Percentiles rank a stretch among this genome's conserved stretches.
phyloP scores from a whole-genome alignment of 805 yeast genomes.

The Wickerhamiella qilinensis region DNA sequence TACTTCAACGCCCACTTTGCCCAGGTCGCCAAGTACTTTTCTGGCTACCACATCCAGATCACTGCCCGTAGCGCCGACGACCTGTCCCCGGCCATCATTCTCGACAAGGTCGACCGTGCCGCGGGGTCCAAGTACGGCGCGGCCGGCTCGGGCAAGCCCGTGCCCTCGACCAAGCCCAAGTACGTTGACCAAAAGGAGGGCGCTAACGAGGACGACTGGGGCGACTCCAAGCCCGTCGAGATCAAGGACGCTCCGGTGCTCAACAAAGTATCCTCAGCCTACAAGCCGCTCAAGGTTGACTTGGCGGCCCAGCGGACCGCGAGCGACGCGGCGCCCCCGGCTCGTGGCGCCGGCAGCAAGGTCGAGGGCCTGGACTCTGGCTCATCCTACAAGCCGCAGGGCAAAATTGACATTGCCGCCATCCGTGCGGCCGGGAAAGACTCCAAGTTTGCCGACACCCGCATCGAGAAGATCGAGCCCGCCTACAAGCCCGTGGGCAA shows the following conservation, averaged over 20 bases:
- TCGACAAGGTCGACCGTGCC: conserved; percentile 68
- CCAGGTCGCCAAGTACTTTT: conserved; percentile 24
- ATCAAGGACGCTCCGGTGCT: conserved; percentile 14
- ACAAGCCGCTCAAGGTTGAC: conserved; percentile 49
- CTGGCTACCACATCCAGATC: conserved; percentile 85
- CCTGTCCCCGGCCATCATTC: conserved; percentile 59
- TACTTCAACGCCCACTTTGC: conserved; percentile 27
- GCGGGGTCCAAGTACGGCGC: conserved; percentile 76
- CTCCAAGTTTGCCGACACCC: conserved; percentile 18
- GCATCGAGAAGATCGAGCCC: conserved; percentile 25
- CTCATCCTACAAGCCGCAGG: conserved; percentile 22
- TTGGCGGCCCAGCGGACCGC: conserved; percentile 23
- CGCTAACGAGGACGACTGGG: conserved; percentile 51
- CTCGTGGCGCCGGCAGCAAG: conserved; percentile 1
- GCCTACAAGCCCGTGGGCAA: conserved; percentile 49
- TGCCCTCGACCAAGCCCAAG: conserved; percentile 18
- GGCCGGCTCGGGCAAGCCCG: conserved; percentile 17
- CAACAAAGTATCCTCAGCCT: conserved; percentile 40
- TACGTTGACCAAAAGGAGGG: conserved; percentile 22
- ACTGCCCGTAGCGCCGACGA: conserved; percentile 94
- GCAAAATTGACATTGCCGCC: conserved; percentile 21
- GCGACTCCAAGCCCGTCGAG: conserved; percentile 29
- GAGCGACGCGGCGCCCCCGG: neutral
- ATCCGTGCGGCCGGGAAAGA: conserved; percentile 17
- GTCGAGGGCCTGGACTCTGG: conserved; percentile 13